phyloP scores from a whole-genome alignment of 1,284 basidiomycete species.

The Naganishia sp. region DNA sequence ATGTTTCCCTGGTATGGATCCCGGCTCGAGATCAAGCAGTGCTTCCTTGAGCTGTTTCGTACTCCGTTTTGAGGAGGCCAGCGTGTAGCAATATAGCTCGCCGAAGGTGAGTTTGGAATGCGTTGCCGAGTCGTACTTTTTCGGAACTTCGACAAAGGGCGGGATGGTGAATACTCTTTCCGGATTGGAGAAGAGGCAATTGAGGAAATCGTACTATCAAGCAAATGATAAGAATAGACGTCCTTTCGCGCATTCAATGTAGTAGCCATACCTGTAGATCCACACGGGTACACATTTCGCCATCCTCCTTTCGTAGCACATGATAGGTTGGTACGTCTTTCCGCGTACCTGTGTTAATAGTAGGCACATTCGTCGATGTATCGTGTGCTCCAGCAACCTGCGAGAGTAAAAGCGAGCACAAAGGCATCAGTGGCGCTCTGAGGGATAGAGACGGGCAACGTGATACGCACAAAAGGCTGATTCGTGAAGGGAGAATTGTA shows the following conservation, averaged over 20 bases:
- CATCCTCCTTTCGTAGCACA: constrained; percentile 35
- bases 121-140: constrained; percentile 53
- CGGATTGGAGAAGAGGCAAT: constrained; percentile 72
- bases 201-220: constrained; percentile 74
- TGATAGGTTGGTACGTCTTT: constrained; percentile 34
- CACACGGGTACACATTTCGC: constrained; percentile 33
- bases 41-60: constrained; percentile 85
- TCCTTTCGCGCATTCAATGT: neutral
- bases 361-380: constrained; percentile 2
- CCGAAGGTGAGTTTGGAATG: constrained; percentile 64
- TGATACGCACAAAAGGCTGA: constrained; percentile 18
- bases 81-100: constrained; percentile 77
- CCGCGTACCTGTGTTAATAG: constrained; percentile 14
- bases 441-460: neutral
- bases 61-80: constrained; percentile 76
- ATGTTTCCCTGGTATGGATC: constrained; percentile 41
- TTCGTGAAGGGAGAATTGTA: constrained; percentile 23
- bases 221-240: neutral
- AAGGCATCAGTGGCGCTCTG: neutral
- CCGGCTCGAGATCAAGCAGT: constrained; percentile 75
- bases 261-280: constrained; percentile 32
- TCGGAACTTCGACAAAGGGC: constrained; percentile 47
- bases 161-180: constrained; percentile 71
- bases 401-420: neutral
- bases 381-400: constrained; percentile 12